Evolutionary conservation across 352 stramenopile species (phyloP).

Genomic region (Pythium utonaiense): DNA sequence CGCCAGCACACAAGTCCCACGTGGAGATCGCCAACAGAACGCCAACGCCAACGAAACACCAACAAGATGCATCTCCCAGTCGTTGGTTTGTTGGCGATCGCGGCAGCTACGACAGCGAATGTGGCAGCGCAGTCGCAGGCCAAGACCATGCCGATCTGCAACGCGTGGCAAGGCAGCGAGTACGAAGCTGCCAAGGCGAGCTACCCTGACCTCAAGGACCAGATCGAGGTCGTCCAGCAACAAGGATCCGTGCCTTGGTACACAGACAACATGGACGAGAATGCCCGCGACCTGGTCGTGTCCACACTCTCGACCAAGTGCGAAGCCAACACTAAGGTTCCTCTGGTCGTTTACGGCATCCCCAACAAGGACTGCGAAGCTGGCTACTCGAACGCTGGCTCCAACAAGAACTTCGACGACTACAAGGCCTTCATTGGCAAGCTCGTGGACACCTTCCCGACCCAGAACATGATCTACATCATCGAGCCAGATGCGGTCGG

Average conservation of each 20-base stretch:
- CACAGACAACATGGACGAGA: conserved; percentile 18
- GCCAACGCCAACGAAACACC: background rate
- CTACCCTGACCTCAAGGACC: conserved; percentile 18
- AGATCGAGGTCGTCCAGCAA: conserved; percentile 20
- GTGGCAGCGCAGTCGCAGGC: background rate
- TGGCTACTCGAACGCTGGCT: conserved; percentile 23
- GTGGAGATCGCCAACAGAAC: background rate
- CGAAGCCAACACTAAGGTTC: conserved; percentile 16
- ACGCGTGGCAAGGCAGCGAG: background rate
- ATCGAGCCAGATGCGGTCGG: conserved; percentile 32
- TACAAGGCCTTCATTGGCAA: conserved; percentile 26
- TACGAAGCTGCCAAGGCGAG: conserved; percentile 16
- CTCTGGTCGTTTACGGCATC: conserved; percentile 32
- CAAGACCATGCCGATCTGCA: conserved; percentile 15
- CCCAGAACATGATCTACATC: conserved; percentile 30
- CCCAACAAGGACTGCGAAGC: conserved; percentile 35
- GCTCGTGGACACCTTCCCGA: conserved; percentile 16
- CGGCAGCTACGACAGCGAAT: background rate
- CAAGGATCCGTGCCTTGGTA: conserved; percentile 27
- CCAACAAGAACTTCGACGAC: conserved; percentile 25
- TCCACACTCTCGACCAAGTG: conserved; percentile 4
- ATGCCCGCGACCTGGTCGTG: conserved; percentile 1
- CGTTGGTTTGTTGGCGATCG: background rate
- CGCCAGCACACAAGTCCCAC: background rate
- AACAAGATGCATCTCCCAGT: background rate